A percentile compares a stretch with the other conserved stretches of the same genome.
phyloP scores from a whole-genome alignment of 805 yeast species.

The Sugiyamaella americana region DNA sequence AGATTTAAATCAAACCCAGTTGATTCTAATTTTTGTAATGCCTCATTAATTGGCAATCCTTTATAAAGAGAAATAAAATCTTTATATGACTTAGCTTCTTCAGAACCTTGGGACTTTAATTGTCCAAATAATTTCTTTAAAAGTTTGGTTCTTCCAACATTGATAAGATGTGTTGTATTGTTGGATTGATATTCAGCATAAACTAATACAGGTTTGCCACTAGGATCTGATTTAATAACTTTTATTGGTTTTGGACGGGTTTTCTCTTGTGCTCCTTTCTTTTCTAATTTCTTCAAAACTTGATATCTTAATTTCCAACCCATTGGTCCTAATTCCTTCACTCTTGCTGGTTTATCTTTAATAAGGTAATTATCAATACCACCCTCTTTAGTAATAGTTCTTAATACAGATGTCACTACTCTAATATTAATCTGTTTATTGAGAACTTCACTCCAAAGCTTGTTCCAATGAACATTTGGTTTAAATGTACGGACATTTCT shows the following conservation, averaged over 20 bases:
- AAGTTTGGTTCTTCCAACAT: conserved; percentile 61
- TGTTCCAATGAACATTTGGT: conserved; percentile 73
- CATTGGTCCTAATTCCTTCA: conserved; percentile 84
- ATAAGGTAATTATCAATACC: conserved; percentile 85
- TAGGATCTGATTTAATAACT: conserved; percentile 20
- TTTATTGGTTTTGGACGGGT: conserved; percentile 37
- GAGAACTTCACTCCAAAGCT: conserved; percentile 79
- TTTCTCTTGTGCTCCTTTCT: conserved; percentile 30
- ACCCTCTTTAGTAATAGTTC: conserved; percentile 87
- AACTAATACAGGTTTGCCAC: conserved; percentile 33
- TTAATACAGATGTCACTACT: conserved; percentile 73
- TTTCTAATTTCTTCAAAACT: conserved; percentile 45
- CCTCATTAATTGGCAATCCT: conserved; percentile 41
- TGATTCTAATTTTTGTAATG: conserved; percentile 45
- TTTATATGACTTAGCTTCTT: conserved; percentile 41
- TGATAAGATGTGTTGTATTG: conserved; percentile 41
- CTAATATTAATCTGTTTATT: conserved; percentile 49
- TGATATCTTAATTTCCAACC: conserved; percentile 89
- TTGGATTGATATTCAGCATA: conserved; percentile 42
- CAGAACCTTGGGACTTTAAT: conserved; percentile 38
- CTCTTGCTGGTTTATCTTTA: conserved; percentile 82
- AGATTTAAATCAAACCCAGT: conserved; percentile 33
- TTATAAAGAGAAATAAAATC: conserved; percentile 43
- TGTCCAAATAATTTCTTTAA: conserved; percentile 33
- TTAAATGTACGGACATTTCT: conserved; percentile 67